Evolutionary conservation across 139 green algal species (phyloP).

Genomic region (Volvox africanus): DNA sequence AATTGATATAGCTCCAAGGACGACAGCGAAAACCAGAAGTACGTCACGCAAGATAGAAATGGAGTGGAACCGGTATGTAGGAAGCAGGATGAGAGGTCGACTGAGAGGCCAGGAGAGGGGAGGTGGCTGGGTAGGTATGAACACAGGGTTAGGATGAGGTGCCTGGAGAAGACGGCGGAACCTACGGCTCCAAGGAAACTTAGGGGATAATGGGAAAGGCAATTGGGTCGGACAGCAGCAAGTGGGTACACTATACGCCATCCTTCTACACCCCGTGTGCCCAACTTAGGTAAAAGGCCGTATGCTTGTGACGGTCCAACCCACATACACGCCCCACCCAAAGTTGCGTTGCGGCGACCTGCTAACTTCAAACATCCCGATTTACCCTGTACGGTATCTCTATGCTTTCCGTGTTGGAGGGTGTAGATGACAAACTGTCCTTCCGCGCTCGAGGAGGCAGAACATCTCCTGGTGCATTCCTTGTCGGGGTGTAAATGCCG

Average conservation of each 20-base stretch:
- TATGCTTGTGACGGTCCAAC: not conserved
- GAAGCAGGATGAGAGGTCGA: not conserved
- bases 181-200: too few species aligned
- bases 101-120: not conserved
- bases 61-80: not conserved
- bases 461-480: not conserved
- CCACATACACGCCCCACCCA: not conserved
- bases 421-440: not conserved
- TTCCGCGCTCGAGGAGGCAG: not conserved
- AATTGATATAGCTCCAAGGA: not conserved
- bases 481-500: not conserved
- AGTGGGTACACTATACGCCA: too few species aligned
- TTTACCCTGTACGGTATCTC: not conserved
- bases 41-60: not conserved
- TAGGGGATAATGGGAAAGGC: too few species aligned
- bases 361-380: not conserved
- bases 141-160: too few species aligned
- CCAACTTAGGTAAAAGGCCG: not conserved
- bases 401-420: not conserved
- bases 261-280: too few species aligned
- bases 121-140: too few species aligned
- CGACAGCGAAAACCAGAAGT: too few species aligned
- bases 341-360: not conserved
- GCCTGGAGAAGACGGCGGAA: too few species aligned
- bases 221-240: too few species aligned